Percentiles rank a stretch among this genome's conserved stretches.
Conservation (phyloP, 495 filamentous ascomycete genomes). For the Podospora bellae-mahoneyi region DNA sequence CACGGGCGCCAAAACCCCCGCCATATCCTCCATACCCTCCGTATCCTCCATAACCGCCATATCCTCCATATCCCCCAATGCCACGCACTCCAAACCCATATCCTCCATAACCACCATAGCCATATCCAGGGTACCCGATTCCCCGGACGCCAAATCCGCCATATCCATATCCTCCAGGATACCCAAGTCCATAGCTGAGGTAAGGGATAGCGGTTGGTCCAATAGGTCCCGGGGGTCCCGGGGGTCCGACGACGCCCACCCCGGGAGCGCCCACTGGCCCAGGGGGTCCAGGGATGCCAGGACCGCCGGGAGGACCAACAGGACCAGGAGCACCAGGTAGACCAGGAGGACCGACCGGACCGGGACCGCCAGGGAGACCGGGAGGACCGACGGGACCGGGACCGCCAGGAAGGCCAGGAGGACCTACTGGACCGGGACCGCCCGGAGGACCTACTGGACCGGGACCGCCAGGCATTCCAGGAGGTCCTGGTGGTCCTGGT, state of each 20-base stretch:
- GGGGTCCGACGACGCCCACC: neutral
- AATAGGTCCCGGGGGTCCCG: neutral
- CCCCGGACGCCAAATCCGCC: neutral
- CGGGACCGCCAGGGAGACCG: neutral
- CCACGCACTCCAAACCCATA: constrained; percentile 4
- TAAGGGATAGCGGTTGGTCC: neutral
- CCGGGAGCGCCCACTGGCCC: neutral
- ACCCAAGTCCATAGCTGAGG: neutral
- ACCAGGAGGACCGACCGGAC: constrained; percentile 1
- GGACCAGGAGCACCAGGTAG: neutral
- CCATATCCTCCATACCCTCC: neutral
- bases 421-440: neutral
- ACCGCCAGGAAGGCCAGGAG: neutral
- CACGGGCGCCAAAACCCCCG: neutral
- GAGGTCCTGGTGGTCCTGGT: neutral
- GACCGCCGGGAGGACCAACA: neutral
- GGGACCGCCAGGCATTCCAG: neutral
- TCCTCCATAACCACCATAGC: constrained; percentile 1
- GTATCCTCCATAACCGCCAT: neutral
- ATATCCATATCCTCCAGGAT: neutral
- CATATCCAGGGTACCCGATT: neutral
- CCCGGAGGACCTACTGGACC: neutral
- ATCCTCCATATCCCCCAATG: constrained; percentile 1
- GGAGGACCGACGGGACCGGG: neutral
- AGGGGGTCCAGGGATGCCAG: neutral